These are phyloP conservation scores for Iris pallida DNA, from an alignment of 116 monocot species.

Conservation along the genomic window DNA sequence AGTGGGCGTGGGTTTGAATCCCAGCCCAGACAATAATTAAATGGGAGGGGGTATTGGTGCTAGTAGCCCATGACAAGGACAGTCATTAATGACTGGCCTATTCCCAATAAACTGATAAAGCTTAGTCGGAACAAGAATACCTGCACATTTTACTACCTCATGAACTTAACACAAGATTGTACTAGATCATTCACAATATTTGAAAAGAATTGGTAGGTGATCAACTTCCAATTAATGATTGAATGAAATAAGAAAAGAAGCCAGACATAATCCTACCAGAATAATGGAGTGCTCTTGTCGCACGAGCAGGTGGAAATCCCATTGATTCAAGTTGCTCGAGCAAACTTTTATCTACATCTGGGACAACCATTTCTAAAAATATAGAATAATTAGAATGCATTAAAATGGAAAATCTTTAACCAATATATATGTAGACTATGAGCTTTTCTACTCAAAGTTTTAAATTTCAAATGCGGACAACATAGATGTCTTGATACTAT, in stretches of 20 bases:
- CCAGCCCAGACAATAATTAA: too few species aligned
- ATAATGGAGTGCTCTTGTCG: constrained; percentile 88
- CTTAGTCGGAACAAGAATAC: not conserved
- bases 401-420: not conserved
- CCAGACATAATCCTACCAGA: constrained; percentile 33
- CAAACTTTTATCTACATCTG: constrained; percentile 78
- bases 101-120: not conserved
- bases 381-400: constrained; percentile 9
- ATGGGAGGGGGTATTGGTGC: too few species aligned
- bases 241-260: not conserved
- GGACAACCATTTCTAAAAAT: constrained; percentile 67
- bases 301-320: constrained; percentile 81
- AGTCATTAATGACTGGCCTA: too few species aligned
- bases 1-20: too few species aligned
- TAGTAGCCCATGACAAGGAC: too few species aligned
- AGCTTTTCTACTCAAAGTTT: not conserved
- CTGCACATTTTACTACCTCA: too few species aligned
- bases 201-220: too few species aligned
- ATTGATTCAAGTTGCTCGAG: constrained; percentile 81
- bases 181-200: too few species aligned
- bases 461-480: not conserved
- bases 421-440: not conserved
- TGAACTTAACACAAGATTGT: too few species aligned
- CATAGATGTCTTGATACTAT: not conserved
- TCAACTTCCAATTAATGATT: not conserved